phyloP scores from a whole-genome alignment of 2,329 filamentous ascomycete genomes.

The Hansfordia pulvinata region DNA sequence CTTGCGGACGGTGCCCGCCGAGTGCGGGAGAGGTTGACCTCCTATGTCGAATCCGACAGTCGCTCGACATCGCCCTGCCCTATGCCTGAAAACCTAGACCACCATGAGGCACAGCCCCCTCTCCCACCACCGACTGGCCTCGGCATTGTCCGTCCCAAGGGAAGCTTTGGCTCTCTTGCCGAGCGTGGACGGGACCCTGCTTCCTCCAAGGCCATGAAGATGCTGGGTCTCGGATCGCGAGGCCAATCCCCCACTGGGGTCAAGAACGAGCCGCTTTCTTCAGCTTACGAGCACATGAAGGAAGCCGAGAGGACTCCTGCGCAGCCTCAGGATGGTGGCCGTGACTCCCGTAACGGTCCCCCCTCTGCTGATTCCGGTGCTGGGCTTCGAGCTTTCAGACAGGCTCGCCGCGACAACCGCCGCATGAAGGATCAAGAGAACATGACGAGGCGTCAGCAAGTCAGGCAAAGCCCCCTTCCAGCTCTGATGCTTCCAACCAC shows the following conservation, averaged over 20 bases:
- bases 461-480: no score
- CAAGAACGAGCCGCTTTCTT: conserved; percentile 12
- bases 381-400: conserved; percentile 41
- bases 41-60: conserved; percentile 50
- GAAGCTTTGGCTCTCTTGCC: conserved; percentile 52
- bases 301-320: no score
- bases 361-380: conserved; percentile 14
- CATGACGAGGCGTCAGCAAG: conserved; percentile 26
- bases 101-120: conserved; percentile 16
- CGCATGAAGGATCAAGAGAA: conserved; percentile 39
- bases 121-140: conserved; percentile 40
- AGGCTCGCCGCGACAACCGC: conserved; percentile 42
- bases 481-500: no score
- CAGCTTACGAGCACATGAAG: no score
- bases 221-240: conserved; percentile 39
- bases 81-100: conserved; percentile 15
- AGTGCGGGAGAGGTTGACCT: conserved; percentile 61
- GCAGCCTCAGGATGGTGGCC: conserved; percentile 4
- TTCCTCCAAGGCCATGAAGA: conserved; percentile 44
- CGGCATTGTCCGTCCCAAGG: conserved; percentile 50
- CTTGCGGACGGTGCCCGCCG: conserved; percentile 56
- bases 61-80: conserved; percentile 29
- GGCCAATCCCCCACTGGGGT: conserved; percentile 24
- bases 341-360: no score
- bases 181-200: conserved; percentile 26